Evolutionary conservation across 2,329 filamentous ascomycete genomes (phyloP).

Genomic region (Huntiella bhutanensis): DNA sequence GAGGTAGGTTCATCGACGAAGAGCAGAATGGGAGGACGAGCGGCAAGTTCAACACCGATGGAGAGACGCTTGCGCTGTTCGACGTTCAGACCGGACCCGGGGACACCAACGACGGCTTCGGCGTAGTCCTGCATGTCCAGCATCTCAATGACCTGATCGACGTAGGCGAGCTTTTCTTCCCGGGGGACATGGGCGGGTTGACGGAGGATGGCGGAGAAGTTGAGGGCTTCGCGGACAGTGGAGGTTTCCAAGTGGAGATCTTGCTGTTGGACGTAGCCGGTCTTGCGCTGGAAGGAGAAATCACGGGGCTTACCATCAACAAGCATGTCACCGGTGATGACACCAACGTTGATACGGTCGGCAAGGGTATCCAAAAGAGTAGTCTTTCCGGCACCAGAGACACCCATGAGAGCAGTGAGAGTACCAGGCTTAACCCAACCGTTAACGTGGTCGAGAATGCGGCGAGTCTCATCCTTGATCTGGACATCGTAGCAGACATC

Average conservation of each 20-base stretch:
- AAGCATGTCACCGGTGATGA: conserved; percentile 47
- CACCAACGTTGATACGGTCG: conserved; percentile 37
- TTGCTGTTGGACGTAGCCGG: conserved; percentile 63
- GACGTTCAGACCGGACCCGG: conserved; percentile 65
- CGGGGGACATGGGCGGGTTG: conserved; percentile 57
- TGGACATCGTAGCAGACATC: conserved; percentile 61
- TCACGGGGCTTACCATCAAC: conserved; percentile 40
- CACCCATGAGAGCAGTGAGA: conserved; percentile 58
- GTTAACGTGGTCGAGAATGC: conserved; percentile 58
- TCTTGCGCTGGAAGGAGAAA: conserved; percentile 42
- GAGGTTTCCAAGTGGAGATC: conserved; percentile 72
- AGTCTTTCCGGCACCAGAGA: conserved; percentile 29
- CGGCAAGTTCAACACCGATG: conserved; percentile 88
- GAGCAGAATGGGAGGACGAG: conserved; percentile 72
- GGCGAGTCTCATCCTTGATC: conserved; percentile 55
- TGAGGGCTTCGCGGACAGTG: conserved; percentile 74
- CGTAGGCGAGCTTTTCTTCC: conserved; percentile 67
- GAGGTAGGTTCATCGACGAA: conserved; percentile 94
- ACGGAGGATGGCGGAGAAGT: conserved; percentile 69
- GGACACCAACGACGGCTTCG: conserved; percentile 77
- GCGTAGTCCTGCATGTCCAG: conserved; percentile 82
- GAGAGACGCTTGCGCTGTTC: conserved; percentile 62
- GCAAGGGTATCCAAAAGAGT: conserved; percentile 25
- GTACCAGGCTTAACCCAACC: conserved; percentile 86
- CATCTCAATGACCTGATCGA: conserved; percentile 77